Percentiles rank a stretch among this genome's conserved stretches.
phyloP scores from a whole-genome alignment of 176 grass and related monocot genomes.

The Ananas comosus region DNA sequence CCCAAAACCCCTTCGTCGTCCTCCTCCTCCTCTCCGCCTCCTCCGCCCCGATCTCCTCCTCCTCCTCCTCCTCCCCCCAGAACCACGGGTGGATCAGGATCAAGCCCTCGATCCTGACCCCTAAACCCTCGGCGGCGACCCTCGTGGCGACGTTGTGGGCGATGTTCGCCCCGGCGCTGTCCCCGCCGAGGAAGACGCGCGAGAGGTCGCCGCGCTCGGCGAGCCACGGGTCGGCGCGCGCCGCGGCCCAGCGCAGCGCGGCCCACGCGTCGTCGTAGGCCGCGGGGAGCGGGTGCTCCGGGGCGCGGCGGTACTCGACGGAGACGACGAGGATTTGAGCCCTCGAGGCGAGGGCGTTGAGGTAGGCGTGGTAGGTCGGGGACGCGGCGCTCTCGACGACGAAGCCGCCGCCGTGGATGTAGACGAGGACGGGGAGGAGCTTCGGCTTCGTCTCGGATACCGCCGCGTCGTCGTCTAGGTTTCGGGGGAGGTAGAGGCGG shows the following conservation, averaged over 20 bases:
- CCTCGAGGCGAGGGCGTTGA: slow-evolving; percentile 18
- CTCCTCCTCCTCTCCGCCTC: background rate
- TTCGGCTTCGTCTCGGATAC: slow-evolving; percentile 24
- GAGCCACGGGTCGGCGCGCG: background rate
- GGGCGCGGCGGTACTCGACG: slow-evolving; percentile 24
- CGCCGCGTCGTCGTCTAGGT: slow-evolving; percentile 2
- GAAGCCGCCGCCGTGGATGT: slow-evolving; percentile 22
- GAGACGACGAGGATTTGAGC: slow-evolving; percentile 37
- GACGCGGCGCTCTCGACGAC: slow-evolving; percentile 27
- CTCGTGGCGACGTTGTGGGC: slow-evolving; percentile 36
- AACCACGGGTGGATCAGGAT: slow-evolving; percentile 49
- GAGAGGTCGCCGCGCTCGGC: background rate
- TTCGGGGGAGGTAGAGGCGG: slow-evolving; percentile 45
- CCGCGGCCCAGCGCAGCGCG: slow-evolving; percentile 21
- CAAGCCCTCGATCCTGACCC: slow-evolving; percentile 30
- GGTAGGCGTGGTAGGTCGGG: slow-evolving; percentile 26
- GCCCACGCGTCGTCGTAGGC: slow-evolving; percentile 29
- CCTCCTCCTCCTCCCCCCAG: background rate
- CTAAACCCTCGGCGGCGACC: slow-evolving; percentile 3
- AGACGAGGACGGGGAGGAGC: background rate
- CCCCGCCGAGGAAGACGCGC: slow-evolving; percentile 44
- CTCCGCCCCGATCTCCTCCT: background rate
- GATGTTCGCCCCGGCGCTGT: slow-evolving; percentile 59
- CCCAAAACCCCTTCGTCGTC: slow-evolving; percentile 23
- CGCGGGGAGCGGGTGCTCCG: slow-evolving; percentile 43